Evolutionary conservation across 768 basidiomycete species (phyloP).

Genomic region (Lactifluus subvellereus): DNA sequence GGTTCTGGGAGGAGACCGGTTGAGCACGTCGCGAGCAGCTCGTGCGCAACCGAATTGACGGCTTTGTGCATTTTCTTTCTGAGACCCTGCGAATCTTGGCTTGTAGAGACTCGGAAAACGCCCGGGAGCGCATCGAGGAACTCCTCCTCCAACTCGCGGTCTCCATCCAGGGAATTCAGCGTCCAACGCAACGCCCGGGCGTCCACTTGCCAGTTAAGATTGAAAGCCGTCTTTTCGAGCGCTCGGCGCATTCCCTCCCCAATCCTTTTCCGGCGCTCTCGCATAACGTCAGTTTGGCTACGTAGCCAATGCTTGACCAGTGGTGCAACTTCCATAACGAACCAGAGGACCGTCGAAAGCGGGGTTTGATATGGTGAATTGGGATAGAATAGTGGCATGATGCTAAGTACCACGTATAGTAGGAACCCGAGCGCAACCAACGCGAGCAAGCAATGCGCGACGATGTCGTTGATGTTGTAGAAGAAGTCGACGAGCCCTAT

Average conservation of each 20-base stretch:
- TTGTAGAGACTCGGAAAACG: neutral
- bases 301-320: neutral
- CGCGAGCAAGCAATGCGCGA: neutral
- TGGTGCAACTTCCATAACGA: neutral
- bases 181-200: neutral
- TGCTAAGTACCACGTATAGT: neutral
- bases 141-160: neutral
- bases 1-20: neutral
- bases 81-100: neutral
- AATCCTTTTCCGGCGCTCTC: neutral
- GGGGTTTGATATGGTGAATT: neutral
- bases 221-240: neutral
- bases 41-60: neutral
- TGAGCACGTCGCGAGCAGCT: neutral
- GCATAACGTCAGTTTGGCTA: neutral
- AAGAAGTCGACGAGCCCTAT: slow-evolving; percentile 1
- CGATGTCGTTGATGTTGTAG: neutral
- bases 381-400: neutral
- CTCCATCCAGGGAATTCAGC: neutral
- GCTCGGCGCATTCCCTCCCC: neutral
- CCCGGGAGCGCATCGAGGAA: slow-evolving; percentile 3
- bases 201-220: neutral
- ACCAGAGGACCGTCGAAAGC: neutral
- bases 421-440: neutral
- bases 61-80: neutral